Percentiles rank a stretch among this genome's conserved stretches.
These are phyloP conservation scores for Cicer arietinum DNA, from an alignment of 306 rosid genomes.

Conservation along the genomic window DNA sequence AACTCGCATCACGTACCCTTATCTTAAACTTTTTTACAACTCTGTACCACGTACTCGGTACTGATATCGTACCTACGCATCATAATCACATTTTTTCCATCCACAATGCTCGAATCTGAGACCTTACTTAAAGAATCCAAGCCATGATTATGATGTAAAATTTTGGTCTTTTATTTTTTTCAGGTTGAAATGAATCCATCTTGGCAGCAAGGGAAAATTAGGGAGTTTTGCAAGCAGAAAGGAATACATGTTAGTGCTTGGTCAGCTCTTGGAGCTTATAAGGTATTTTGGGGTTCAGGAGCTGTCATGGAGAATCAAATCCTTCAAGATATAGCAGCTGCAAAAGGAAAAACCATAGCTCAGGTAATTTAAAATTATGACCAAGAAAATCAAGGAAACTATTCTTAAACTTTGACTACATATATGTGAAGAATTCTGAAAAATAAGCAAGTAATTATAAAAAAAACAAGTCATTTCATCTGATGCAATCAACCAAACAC, in stretches of 20 bases:
- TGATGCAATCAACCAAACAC: constrained; percentile 31
- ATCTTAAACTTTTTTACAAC: no score
- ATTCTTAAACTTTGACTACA: background rate
- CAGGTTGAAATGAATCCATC: constrained; percentile 64
- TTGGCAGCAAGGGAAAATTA: constrained; percentile 56
- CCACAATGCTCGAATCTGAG: no score
- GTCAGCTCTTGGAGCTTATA: constrained; percentile 61
- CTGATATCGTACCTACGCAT: no score
- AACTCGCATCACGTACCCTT: no score
- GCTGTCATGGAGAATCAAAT: constrained; percentile 59
- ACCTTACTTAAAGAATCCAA: no score
- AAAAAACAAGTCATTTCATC: background rate
- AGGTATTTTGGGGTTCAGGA: constrained; percentile 55
- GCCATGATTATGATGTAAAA: background rate
- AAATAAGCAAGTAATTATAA: background rate
- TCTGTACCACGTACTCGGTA: no score
- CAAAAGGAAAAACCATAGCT: constrained; percentile 52
- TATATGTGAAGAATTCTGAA: constrained; percentile 2
- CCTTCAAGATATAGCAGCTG: constrained; percentile 52
- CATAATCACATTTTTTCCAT: no score
- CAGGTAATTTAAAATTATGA: constrained; percentile 49
- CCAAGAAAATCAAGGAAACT: background rate
- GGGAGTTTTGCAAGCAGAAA: constrained; percentile 53
- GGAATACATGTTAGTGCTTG: constrained; percentile 64
- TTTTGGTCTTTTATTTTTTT: constrained; percentile 1